Percentiles rank a stretch among this genome's conserved stretches.
Conservation (phyloP, 179 eudicot genomes). For the Spergularia azorica region DNA sequence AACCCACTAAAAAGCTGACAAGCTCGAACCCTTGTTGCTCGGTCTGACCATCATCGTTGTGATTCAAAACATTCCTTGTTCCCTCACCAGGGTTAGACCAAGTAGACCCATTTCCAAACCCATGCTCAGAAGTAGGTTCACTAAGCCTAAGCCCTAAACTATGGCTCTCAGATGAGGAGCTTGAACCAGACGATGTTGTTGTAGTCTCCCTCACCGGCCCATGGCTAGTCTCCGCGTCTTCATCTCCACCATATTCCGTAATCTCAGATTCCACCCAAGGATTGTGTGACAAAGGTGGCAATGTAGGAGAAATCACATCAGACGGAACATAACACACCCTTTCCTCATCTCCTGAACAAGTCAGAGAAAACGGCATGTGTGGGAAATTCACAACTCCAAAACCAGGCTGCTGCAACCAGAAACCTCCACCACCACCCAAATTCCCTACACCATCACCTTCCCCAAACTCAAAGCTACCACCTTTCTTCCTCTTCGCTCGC, state of each 20-base stretch:
- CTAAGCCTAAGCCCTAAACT: constrained; percentile 43
- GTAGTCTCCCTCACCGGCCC: constrained; percentile 36
- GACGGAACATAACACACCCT: constrained; percentile 56
- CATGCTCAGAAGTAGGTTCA: constrained; percentile 41
- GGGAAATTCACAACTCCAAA: constrained; percentile 33
- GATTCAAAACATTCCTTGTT: constrained; percentile 33
- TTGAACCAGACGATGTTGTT: constrained; percentile 55
- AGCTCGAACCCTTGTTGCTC: constrained; percentile 79
- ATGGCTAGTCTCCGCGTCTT: constrained; percentile 43
- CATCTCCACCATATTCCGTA: constrained; percentile 53
- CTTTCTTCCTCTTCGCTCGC: constrained; percentile 55
- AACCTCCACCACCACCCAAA: constrained; percentile 54
- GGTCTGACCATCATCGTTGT: constrained; percentile 27
- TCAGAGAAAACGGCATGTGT: constrained; percentile 53
- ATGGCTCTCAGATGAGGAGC: constrained; percentile 73
- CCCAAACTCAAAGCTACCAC: constrained; percentile 27
- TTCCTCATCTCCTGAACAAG: constrained; percentile 68
- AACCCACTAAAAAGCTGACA: constrained; percentile 57
- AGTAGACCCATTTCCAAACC: constrained; percentile 64
- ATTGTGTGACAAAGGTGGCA: constrained; percentile 48
- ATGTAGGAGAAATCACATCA: constrained; percentile 38
- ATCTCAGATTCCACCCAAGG: constrained; percentile 64
- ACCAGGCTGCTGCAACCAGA: constrained; percentile 58
- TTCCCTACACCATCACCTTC: constrained; percentile 43
- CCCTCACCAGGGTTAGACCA: constrained; percentile 46